A percentile compares a stretch with the other conserved stretches of the same genome.
phyloP scores from a whole-genome alignment of 2,329 filamentous ascomycete genomes.

The Lachnellula hyalina region DNA sequence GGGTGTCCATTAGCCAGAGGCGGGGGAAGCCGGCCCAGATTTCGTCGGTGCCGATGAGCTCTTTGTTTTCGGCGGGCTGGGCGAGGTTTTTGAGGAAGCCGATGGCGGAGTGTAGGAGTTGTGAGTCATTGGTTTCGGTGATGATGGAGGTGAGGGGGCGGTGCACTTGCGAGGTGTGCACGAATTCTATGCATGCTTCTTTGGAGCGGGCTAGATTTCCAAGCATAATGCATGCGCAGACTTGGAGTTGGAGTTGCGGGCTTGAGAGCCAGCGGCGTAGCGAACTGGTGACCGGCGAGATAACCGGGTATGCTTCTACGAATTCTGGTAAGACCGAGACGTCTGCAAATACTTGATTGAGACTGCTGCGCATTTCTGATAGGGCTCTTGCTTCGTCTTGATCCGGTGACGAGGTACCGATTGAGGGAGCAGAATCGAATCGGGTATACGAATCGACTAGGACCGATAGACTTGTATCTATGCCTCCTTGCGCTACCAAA shows the following conservation, averaged over 20 bases:
- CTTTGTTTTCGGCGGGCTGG: slow-evolving; percentile 51
- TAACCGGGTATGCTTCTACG: slow-evolving; percentile 37
- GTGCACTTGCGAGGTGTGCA: slow-evolving; percentile 41
- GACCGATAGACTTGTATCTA: slow-evolving; percentile 41
- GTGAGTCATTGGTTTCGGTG: slow-evolving; percentile 38
- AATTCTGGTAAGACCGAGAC: slow-evolving; percentile 47
- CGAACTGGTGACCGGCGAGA: slow-evolving; percentile 37
- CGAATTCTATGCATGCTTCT: slow-evolving; percentile 45
- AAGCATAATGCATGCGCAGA: slow-evolving; percentile 54
- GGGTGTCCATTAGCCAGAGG: slow-evolving; percentile 48
- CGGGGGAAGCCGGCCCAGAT: slow-evolving; percentile 40
- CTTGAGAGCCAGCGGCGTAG: slow-evolving; percentile 45
- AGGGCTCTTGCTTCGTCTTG: slow-evolving; percentile 45
- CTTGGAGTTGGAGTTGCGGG: slow-evolving; percentile 41
- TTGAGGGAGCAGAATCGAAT: slow-evolving; percentile 33
- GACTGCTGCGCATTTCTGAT: slow-evolving; percentile 43
- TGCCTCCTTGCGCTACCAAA: slow-evolving; percentile 35
- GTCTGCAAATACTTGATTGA: slow-evolving; percentile 48
- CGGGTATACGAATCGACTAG: slow-evolving; percentile 45
- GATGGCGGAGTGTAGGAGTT: slow-evolving; percentile 52
- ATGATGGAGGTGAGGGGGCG: slow-evolving; percentile 43
- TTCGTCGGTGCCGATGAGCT: slow-evolving; percentile 44
- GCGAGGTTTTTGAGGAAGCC: slow-evolving; percentile 62
- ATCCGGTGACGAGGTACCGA: slow-evolving; percentile 17
- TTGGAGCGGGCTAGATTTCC: slow-evolving; percentile 60